A percentile compares a stretch with the other conserved stretches of the same genome.
These are phyloP conservation scores for Aspergillus neoniger DNA, from an alignment of 2,329 filamentous ascomycete genomes.

Conservation along the genomic window DNA sequence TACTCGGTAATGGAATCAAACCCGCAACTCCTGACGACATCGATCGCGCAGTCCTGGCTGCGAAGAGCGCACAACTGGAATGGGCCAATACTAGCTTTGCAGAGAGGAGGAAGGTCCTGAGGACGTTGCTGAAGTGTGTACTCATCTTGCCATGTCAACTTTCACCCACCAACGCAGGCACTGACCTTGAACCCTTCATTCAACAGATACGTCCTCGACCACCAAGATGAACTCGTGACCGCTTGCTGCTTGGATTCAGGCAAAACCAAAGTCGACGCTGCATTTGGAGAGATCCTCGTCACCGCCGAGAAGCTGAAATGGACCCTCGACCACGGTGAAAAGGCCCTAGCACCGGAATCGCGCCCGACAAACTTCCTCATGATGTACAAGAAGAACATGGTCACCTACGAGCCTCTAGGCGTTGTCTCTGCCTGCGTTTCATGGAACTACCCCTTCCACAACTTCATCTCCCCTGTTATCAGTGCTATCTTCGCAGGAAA, in stretches of 20 bases:
- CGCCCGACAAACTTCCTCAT: conserved; percentile 90
- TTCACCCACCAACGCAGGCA: not conserved
- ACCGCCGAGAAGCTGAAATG: conserved; percentile 92
- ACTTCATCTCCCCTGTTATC: conserved; percentile 87
- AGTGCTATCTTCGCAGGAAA: conserved; percentile 90
- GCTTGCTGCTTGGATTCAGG: conserved; percentile 89
- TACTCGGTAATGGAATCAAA: conserved; percentile 67
- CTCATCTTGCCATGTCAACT: not conserved
- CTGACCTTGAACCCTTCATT: not conserved
- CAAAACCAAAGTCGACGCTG: conserved; percentile 93
- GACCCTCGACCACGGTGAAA: conserved; percentile 89
- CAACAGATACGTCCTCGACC: conserved; percentile 71
- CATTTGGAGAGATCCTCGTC: conserved; percentile 90
- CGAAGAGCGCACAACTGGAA: conserved; percentile 70
- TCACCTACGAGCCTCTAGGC: conserved; percentile 87
- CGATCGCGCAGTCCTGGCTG: conserved; percentile 73
- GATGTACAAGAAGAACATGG: conserved; percentile 91
- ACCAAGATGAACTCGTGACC: conserved; percentile 83
- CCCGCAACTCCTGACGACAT: conserved; percentile 76
- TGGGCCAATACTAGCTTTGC: conserved; percentile 80
- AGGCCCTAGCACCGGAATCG: conserved; percentile 68
- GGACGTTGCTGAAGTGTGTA: conserved; percentile 68
- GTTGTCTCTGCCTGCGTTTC: conserved; percentile 90
- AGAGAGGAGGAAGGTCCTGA: conserved; percentile 75
- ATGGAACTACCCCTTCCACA: conserved; percentile 98